phyloP scores from a whole-genome alignment of 495 filamentous ascomycete species.

The Talaromyces ruber region DNA sequence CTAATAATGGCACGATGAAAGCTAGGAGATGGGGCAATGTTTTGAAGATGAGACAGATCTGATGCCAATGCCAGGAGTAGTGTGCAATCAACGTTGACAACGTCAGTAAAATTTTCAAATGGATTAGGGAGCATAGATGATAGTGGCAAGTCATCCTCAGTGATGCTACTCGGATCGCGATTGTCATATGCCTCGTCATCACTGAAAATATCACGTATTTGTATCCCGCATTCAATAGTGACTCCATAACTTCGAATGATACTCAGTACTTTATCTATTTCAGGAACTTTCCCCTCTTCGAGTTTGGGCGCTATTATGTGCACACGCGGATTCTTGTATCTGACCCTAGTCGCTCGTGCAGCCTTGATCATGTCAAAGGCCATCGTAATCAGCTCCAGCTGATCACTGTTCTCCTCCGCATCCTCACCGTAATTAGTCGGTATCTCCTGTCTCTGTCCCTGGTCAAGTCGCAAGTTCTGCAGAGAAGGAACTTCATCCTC shows the following conservation, averaged over 20 bases:
- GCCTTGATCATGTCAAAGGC: conserved; percentile 46
- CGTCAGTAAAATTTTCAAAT: conserved; percentile 45
- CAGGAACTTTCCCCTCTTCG: conserved; percentile 32
- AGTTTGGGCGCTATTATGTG: conserved; percentile 55
- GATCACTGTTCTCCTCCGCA: conserved; percentile 31
- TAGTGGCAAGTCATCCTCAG: conserved; percentile 23
- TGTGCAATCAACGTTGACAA: conserved; percentile 67
- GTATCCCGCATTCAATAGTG: conserved; percentile 36
- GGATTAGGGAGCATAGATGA: conserved; percentile 43
- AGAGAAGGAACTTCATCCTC: conserved; percentile 15
- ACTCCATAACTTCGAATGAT: conserved; percentile 49
- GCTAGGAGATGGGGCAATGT: conserved; percentile 23
- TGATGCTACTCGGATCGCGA: conserved; percentile 3
- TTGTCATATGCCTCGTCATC: conserved; percentile 7
- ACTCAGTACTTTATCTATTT: conserved; percentile 50
- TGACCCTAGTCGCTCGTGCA: conserved; percentile 42
- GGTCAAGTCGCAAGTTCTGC: neutral
- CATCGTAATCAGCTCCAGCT: conserved; percentile 48
- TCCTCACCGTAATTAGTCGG: conserved; percentile 17
- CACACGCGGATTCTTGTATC: conserved; percentile 50
- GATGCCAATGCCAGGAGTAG: conserved; percentile 62
- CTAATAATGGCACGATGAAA: conserved; percentile 48
- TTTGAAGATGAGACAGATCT: conserved; percentile 55
- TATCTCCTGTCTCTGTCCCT: neutral
- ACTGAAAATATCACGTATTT: conserved; percentile 9